Percentiles rank a stretch among this genome's conserved stretches.
These are phyloP conservation scores for Ogataea angusta DNA, from an alignment of 805 yeast genomes.

Conservation along the genomic window DNA sequence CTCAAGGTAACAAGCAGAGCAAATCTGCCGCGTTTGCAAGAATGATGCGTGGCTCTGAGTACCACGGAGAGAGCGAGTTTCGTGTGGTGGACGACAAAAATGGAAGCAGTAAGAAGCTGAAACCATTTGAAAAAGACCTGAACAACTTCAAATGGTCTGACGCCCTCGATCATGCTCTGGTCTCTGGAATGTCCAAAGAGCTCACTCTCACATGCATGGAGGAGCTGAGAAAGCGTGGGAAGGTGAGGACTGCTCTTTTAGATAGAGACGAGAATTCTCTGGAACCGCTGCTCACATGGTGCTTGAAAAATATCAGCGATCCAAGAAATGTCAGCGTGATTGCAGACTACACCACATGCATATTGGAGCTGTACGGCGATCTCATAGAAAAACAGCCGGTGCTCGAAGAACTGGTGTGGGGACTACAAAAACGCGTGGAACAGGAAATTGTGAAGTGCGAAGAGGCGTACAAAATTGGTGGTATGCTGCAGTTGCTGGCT, in stretches of 20 bases:
- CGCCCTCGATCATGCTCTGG: constrained; percentile 84
- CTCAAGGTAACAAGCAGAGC: constrained; percentile 44
- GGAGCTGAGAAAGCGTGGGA: constrained; percentile 86
- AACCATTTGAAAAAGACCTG: constrained; percentile 77
- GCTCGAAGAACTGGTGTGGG: constrained; percentile 65
- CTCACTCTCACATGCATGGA: constrained; percentile 76
- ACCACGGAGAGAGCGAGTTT: constrained; percentile 85
- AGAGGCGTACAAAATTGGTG: constrained; percentile 86
- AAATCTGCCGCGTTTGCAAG: constrained; percentile 67
- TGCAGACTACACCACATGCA: constrained; percentile 65
- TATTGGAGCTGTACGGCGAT: constrained; percentile 73
- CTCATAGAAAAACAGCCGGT: constrained; percentile 71
- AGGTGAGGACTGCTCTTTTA: constrained; percentile 72
- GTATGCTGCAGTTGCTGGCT: constrained; percentile 87
- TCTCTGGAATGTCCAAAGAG: constrained; percentile 75
- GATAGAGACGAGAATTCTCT: constrained; percentile 79
- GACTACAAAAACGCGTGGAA: constrained; percentile 58
- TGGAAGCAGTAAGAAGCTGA: constrained; percentile 54
- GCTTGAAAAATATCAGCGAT: constrained; percentile 70
- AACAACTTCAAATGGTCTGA: constrained; percentile 91
- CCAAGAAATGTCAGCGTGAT: constrained; percentile 63
- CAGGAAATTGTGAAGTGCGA: constrained; percentile 72
- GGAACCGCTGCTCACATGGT: constrained; percentile 87
- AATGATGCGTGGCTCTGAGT: constrained; percentile 89
- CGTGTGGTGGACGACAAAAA: constrained; percentile 58